Evolutionary conservation across 495 filamentous ascomycete genomes (phyloP), one percentile per base, ranked within the genome.

Genomic region (Extremus antarcticus): DNA sequence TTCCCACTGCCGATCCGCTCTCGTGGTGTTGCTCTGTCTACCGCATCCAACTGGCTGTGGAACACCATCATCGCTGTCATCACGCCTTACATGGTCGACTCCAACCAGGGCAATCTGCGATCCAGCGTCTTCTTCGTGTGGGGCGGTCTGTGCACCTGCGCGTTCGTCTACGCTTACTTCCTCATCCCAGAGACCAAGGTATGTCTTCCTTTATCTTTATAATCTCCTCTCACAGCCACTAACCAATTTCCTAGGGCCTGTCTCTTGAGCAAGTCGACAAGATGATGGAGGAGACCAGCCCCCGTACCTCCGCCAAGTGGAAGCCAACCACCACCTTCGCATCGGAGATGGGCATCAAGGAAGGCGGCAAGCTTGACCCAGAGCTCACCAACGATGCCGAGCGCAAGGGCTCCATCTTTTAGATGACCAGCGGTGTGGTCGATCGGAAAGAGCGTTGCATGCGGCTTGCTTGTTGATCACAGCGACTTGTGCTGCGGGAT

Each of bases 221-320:
- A 24, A 22, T 48, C 49, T n/a, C 47, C 24, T 16, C 40, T 60
- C n/a, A n/a, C n/a, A n/a, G n/a, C n/a, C n/a, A 23, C 58, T 60
- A 25, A 60, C 54, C 9, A 8, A 2, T 0, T 24, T 38, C 57
- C n/a, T 32, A 62, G 80, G 87, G 87, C 58, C 76, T 94, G n/a
- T 83, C 85, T 19, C 85, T 91, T 49, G 87, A 94, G 75, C 87
- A 94, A 68, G 84, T 94, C 65, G 87, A 94, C 74, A 80, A 80
- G 73, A 89, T 91, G 88, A 79, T 92, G 75, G 88, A 89, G 70
- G 86, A 91, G 74, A 78, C 79, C 11, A 86, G 76, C 1, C 83
- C 87, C 19, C 71, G 83, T 35, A 86, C 79, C 20, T 88, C 84
- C 50, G 65, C 74, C 66, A 80, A 78, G 65, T 90, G 87, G 87